Evolutionary conservation across 2,329 filamentous ascomycete genomes (phyloP).

Genomic region (Alternaria viburni): DNA sequence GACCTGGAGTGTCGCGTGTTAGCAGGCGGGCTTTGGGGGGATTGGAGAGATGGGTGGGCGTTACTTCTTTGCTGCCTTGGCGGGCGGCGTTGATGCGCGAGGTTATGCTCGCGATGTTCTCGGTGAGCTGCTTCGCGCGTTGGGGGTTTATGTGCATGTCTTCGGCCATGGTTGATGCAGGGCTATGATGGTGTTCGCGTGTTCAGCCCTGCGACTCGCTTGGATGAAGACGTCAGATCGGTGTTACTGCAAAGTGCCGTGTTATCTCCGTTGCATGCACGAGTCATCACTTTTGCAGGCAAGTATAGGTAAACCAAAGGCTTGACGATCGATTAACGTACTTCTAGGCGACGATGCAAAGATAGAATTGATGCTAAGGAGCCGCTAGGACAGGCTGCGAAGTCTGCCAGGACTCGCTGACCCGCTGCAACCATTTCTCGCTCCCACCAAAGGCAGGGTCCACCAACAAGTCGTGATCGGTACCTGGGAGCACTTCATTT

Average conservation of each 20-base stretch:
- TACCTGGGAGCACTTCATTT: conserved; percentile 23
- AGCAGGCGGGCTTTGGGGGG: conserved; percentile 2
- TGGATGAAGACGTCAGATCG: conserved; percentile 25
- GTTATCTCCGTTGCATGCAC: conserved; percentile 14
- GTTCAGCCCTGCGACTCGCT: neutral
- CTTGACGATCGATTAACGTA: neutral
- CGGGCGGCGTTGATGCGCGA: conserved; percentile 51
- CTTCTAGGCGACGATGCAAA: neutral
- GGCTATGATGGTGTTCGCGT: conserved; percentile 18
- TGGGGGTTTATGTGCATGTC: conserved; percentile 51
- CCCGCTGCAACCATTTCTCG: conserved; percentile 32
- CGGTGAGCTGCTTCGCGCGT: conserved; percentile 54
- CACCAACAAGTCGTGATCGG: conserved; percentile 37
- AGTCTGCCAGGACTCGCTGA: conserved; percentile 25
- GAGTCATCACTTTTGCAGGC: neutral
- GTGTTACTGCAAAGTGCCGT: neutral
- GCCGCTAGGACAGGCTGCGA: neutral
- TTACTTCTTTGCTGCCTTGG: conserved; percentile 41
- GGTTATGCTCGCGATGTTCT: conserved; percentile 52
- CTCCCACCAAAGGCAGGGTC: conserved; percentile 35
- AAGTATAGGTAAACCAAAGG: neutral
- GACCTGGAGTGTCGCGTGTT: conserved; percentile 58
- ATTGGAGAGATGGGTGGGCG: neutral
- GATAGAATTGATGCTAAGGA: neutral
- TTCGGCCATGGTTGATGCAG: conserved; percentile 38